Evolutionary conservation across 2,329 filamentous ascomycete species (phyloP).

Genomic region (Verticillium albo-atrum): DNA sequence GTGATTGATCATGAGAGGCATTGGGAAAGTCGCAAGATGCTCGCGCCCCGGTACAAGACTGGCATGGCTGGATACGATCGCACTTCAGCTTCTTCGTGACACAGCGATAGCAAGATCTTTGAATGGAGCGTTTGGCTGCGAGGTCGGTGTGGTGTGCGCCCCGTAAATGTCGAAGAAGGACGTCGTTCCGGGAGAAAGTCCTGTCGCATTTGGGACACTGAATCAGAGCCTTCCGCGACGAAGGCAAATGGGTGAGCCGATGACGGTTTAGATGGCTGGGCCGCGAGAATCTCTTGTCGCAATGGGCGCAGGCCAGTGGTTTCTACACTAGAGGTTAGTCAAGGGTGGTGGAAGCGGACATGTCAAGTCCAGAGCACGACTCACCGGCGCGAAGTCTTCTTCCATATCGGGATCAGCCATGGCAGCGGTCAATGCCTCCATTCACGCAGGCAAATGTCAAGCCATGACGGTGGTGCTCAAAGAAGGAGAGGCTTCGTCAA

Average conservation of each 20-base stretch:
- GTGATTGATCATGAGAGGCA: neutral
- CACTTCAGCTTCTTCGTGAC: constrained; percentile 20
- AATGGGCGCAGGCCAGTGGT: constrained; percentile 14
- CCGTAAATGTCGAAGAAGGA: constrained; percentile 22
- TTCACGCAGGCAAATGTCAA: too few relatives aligned
- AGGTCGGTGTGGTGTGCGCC: constrained; percentile 16
- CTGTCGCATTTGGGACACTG: constrained; percentile 17
- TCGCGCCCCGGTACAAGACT: constrained; percentile 12
- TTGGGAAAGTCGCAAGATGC: constrained; percentile 9
- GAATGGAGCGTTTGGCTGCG: constrained; percentile 10
- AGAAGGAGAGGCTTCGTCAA: too few relatives aligned
- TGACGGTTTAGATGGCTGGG: constrained; percentile 22
- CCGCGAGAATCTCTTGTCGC: constrained; percentile 16
- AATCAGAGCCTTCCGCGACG: constrained; percentile 12
- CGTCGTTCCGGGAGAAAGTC: constrained; percentile 17
- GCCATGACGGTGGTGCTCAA: too few relatives aligned
- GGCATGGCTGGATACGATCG: constrained; percentile 17
- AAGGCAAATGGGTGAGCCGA: constrained; percentile 19
- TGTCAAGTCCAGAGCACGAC: too few relatives aligned
- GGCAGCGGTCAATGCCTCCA: too few relatives aligned
- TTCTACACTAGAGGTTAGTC: neutral
- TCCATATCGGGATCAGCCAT: too few relatives aligned
- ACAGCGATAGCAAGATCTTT: constrained; percentile 22
- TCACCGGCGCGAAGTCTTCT: too few relatives aligned
- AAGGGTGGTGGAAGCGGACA: neutral